Base-by-base conservation (phyloP, 1,284 basidiomycete species). In the Meira miltonrushii region DNA sequence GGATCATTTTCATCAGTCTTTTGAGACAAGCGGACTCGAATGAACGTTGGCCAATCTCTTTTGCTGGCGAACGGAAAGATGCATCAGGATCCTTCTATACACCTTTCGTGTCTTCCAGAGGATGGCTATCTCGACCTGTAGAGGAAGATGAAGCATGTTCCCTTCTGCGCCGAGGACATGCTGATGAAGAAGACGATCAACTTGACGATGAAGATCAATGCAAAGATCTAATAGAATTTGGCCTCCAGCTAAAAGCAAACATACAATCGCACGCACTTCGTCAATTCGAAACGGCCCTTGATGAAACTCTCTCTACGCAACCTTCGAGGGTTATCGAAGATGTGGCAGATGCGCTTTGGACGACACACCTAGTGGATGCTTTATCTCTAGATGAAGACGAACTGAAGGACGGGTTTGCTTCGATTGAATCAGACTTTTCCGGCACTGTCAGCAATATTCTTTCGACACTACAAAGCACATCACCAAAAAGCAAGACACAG, bases 1-100 rank as follows among this genome's bases (percentile, higher is more conserved):
- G 74, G 74, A 64, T 68, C 58, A 67, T 65, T n/a, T 70, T 72
- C 55, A 63, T 67, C 4, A 68, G 68, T 8, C 62, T 73, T 10
- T 62, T 66, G 40, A 71, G 74, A 58, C 66, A 73, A 57, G 60
- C 67, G 54, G 74, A 76, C 56, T 62, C 64, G 17, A 60, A 62
- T 0, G 74, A 69, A 19, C 61, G 67, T 40, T 76, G 70, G 69
- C 70, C 71, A 2, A 64, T 76, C 23, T 57, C 57, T 1, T 55
- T 58, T 17, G 28, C 28, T 33, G 53, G 52, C 50, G 17, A 49
- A 12, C 4, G 46, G 7, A 48, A 23, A 4, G 23, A 48, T 17
- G 12, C 13, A 5, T 48, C 17, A 48, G 46, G 28, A 4, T 33
- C 28, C 4, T 33, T 33, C 8, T 33, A 41, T 23, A 56, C 58